These are phyloP conservation scores for Immersiella caudata DNA, from an alignment of 495 filamentous ascomycete species.

Conservation along the genomic window DNA sequence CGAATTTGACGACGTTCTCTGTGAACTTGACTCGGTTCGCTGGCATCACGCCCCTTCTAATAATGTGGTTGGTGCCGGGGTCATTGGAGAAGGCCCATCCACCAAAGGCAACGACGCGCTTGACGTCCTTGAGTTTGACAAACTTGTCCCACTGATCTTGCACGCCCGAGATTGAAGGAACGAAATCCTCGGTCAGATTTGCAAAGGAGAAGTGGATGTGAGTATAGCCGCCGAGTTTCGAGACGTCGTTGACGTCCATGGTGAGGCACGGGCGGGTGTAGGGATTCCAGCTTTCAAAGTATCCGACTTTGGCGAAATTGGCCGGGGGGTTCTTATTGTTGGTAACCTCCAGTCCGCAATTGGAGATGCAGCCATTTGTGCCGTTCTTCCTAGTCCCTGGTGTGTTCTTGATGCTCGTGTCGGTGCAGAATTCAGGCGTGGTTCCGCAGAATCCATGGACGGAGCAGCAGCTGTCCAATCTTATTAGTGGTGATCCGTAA, in stretches of 20 bases:
- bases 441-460: slow-evolving; percentile 54
- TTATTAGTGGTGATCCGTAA: not conserved
- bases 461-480: slow-evolving; percentile 31
- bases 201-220: slow-evolving; percentile 34
- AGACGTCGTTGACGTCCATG: slow-evolving; percentile 24
- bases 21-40: slow-evolving; percentile 32
- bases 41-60: slow-evolving; percentile 29
- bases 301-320: slow-evolving; percentile 21
- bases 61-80: slow-evolving; percentile 29
- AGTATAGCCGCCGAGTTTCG: slow-evolving; percentile 24
- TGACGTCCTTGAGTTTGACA: slow-evolving; percentile 26
- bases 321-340: slow-evolving; percentile 18
- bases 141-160: slow-evolving; percentile 28
- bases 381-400: slow-evolving; percentile 40
- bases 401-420: slow-evolving; percentile 31
- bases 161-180: slow-evolving; percentile 9
- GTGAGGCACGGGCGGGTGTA: slow-evolving; percentile 29
- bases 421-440: slow-evolving; percentile 48
- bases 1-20: slow-evolving; percentile 32
- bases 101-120: slow-evolving; percentile 38
- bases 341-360: slow-evolving; percentile 45
- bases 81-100: slow-evolving; percentile 37
- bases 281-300: slow-evolving; percentile 37
- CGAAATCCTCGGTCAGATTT: slow-evolving; percentile 23
- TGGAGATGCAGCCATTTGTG: slow-evolving; percentile 50